A percentile compares a stretch with the other conserved stretches of the same genome.
Evolutionary conservation across 805 yeast genomes (phyloP).

Genomic region (Nakazawaea populi): DNA sequence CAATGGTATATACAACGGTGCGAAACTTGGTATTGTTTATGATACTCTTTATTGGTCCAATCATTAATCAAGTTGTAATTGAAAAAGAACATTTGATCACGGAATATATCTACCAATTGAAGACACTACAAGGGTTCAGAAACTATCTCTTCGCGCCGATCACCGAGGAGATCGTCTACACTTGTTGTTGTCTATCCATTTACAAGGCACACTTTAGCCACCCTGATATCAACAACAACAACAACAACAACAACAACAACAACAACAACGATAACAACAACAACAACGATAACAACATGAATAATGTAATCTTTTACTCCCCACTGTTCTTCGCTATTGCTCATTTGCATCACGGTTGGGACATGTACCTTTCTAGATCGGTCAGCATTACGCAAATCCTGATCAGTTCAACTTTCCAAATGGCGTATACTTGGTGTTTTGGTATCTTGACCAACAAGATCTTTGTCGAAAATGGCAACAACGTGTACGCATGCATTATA

Average conservation of each 20-base stretch:
- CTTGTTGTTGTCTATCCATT: constrained; percentile 37
- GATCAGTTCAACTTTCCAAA: constrained; percentile 41
- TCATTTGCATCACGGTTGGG: constrained; percentile 70
- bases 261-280: too few relatives aligned
- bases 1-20: neutral
- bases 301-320: constrained; percentile 30
- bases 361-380: constrained; percentile 27
- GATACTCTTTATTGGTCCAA: constrained; percentile 44
- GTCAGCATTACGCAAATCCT: constrained; percentile 26
- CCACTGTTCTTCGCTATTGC: constrained; percentile 74
- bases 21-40: constrained; percentile 23
- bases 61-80: constrained; percentile 25
- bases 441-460: constrained; percentile 64
- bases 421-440: constrained; percentile 61
- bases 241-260: neutral
- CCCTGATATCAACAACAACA: too few relatives aligned
- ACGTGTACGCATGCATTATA: constrained; percentile 49
- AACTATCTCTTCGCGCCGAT: constrained; percentile 67
- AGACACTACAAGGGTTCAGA: constrained; percentile 36
- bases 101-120: neutral
- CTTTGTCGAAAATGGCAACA: constrained; percentile 38
- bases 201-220: constrained; percentile 19
- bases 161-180: constrained; percentile 71
- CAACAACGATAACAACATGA: constrained; percentile 11
- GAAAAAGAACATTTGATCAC: neutral